Evolutionary conservation across 495 filamentous ascomycete species (phyloP), one percentile per base, ranked within the genome.

Genomic region (Podospora fimiseda): DNA sequence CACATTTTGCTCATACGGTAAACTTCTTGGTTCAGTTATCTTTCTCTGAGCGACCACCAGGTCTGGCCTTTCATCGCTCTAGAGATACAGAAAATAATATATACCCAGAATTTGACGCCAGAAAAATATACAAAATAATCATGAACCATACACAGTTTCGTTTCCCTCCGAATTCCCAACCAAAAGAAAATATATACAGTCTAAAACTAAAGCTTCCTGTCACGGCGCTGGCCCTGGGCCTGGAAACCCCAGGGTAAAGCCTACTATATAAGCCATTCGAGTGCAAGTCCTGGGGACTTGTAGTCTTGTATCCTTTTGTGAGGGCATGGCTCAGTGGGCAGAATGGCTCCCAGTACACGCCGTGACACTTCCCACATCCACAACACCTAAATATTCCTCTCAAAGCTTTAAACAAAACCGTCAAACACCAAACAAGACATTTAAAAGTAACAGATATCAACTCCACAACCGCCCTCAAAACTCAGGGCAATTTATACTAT

Each of bases 341-440:
- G n/a, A n/a, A n/a, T n/a, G n/a, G n/a, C n/a, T n/a, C n/a, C n/a
- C n/a, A n/a, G n/a, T n/a, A n/a, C n/a, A n/a, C n/a, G n/a, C 14
- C 21, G 58, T 50, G 71, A 21, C 72, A 52, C 59, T 72, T 74
- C 36, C 67, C 65, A 27, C 62, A 64, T 5, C 64, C 63, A 16
- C 70, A 51, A 57, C 72, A 76, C 57, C 61, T 72, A 19, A 60
- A 63, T 55, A 74, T 50, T 7, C 59, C 67, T 66, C 61, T 59
- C 16, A 72, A 45, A 30, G 69, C 64, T 59, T 72, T 73, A 49
- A 78, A 75, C 52, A 51, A 57, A n/a, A 77, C 50, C 37, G 73
- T 74, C 4, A 69, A 59, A 2, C 66, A 61, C 74, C 74, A 76
- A 23, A 78, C 67, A 2, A 76, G 36, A 36, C 68, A 72, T 59